Base-by-base conservation (phyloP, 148 eudicot species). In the Heliosperma pusillum region DNA sequence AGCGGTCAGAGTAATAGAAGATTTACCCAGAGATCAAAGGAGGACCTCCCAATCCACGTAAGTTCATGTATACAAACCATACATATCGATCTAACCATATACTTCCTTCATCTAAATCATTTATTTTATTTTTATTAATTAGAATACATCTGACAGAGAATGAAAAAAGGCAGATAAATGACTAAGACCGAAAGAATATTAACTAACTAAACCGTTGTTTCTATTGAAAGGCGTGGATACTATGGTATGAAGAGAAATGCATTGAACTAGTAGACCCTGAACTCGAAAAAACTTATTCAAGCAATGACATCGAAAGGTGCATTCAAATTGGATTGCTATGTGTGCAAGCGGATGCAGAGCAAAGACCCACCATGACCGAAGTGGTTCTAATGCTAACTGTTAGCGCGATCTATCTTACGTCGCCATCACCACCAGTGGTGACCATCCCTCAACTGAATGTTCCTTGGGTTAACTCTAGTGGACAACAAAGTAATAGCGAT, bases 241-340 rank as follows among this genome's bases (percentile, higher is more conserved):
- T 80, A n/a, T 80, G 82, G 82, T 70, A 63, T 8, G 71, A 19
- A n/a, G 73, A 55, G 9, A 25, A 10, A 26, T 2, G 26, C 24
- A 50, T 40, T 3, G 71, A 80, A 19, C 47, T 74, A 3, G 50
- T 53, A 3, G 82, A 80, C 47, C 24, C 71, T 13, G 59, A n/a
- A 6, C 40, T 79, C 1, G 13, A 24, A 3, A 56, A 59, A 33
- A 72, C 59, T 4, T 72, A n/a, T 17, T 59, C 77, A 17, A 45
- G 22, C 3, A 47, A 71, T 24, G 80, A 71, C 7, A 21, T 66
- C 7, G 7, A 56, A 33, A 72, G 71, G 56, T 80, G 82, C 79
- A 56, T 80, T 21, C 75, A 75, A 24, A 71, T 80, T 26, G 82
- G 71, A 22, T 4, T 80, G 60, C 53, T 80, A 7, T 80, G 79